These are phyloP conservation scores for Zea luxurians DNA, from an alignment of 176 grass and related monocot species.

Conservation along the genomic window DNA sequence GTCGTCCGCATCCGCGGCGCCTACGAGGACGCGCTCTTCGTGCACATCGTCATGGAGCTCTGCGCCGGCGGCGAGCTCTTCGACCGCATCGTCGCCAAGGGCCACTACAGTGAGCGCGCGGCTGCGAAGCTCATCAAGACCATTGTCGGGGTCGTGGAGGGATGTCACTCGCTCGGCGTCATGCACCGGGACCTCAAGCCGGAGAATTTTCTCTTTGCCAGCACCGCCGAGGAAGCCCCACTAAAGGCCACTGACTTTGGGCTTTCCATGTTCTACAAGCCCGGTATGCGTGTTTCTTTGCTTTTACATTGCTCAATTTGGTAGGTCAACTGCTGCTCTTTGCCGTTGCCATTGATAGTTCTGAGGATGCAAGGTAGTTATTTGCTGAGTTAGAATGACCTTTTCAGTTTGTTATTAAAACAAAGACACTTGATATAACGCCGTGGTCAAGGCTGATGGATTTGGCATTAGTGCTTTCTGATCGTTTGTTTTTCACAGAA, in stretches of 20 bases:
- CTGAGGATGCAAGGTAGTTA: not conserved
- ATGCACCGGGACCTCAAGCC: constrained; percentile 98
- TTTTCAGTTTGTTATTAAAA: constrained; percentile 11
- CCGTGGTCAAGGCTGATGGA: no score
- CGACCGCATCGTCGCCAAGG: constrained; percentile 92
- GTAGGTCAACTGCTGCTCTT: not conserved
- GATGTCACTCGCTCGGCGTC: constrained; percentile 94
- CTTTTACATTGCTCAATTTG: constrained; percentile 18
- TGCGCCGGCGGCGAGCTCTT: constrained; percentile 94
- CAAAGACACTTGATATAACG: not conserved
- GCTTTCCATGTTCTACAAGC: constrained; percentile 93
- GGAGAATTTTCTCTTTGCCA: constrained; percentile 90
- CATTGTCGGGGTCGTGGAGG: constrained; percentile 85
- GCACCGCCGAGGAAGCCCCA: constrained; percentile 67
- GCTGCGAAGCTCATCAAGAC: constrained; percentile 82
- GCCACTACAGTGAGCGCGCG: constrained; percentile 79
- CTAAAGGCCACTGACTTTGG: constrained; percentile 98
- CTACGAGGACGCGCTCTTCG: constrained; percentile 92
- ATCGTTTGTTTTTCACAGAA: no score
- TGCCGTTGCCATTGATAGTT: not conserved
- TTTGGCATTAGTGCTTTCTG: no score
- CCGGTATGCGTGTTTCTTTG: constrained; percentile 48
- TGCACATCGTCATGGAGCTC: constrained; percentile 97
- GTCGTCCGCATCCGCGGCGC: constrained; percentile 84
- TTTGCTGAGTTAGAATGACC: not conserved